These are phyloP conservation scores for Penicillium sp. DNA, from an alignment of 2,329 filamentous ascomycete genomes.

Conservation along the genomic window DNA sequence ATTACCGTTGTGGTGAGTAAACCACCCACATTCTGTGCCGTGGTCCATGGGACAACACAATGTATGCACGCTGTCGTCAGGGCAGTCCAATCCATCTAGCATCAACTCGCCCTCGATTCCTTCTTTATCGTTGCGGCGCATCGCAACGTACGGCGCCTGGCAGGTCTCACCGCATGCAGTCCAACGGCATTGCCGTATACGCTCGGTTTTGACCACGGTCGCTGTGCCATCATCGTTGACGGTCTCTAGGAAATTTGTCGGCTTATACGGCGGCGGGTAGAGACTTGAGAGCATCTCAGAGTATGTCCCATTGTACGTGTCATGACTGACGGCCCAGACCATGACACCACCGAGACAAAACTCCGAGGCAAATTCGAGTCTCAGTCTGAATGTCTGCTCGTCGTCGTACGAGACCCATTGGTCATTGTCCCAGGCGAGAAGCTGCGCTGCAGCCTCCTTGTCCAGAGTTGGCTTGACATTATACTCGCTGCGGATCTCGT, in stretches of 20 bases:
- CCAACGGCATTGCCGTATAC: constrained; percentile 9
- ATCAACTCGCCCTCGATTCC: constrained; percentile 4
- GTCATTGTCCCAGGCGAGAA: too few species aligned
- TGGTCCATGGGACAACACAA: constrained; percentile 14
- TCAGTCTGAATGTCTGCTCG: too few species aligned
- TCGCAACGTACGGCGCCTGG: not conserved
- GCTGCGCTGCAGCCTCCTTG: too few species aligned
- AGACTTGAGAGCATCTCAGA: not conserved
- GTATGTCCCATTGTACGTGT: not conserved
- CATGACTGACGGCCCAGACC: not conserved
- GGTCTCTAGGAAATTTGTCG: not conserved
- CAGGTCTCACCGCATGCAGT: constrained; percentile 10
- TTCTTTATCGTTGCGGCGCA: not conserved
- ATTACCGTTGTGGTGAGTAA: constrained; percentile 12
- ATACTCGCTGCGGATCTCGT: too few species aligned
- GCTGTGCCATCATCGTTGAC: not conserved
- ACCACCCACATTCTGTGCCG: constrained; percentile 14
- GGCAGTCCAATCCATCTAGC: constrained; percentile 8
- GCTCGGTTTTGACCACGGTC: not conserved
- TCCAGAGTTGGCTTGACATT: too few species aligned
- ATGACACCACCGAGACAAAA: too few species aligned
- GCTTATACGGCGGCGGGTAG: not conserved
- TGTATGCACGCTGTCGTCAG: not conserved
- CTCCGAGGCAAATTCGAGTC: too few species aligned
- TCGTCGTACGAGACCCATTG: too few species aligned